Percentiles rank a stretch among this genome's conserved stretches.
Conservation (phyloP, 768 basidiomycete species). For the Tremella mesenterica region DNA sequence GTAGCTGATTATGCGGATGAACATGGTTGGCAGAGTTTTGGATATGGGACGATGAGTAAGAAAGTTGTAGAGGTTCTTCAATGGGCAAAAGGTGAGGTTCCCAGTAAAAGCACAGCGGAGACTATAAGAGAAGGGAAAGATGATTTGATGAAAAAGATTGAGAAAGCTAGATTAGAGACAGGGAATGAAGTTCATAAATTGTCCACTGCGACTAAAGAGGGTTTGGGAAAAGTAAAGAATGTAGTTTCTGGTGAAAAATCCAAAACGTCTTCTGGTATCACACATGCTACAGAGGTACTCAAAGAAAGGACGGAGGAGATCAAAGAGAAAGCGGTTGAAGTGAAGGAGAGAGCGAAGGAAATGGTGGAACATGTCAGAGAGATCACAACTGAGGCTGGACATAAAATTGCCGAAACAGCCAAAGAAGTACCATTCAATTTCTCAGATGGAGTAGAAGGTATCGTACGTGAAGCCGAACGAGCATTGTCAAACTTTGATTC, state of each 20-base stretch:
- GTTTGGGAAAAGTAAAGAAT: constrained; percentile 12
- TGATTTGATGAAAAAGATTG: constrained; percentile 13
- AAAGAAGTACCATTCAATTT: constrained; percentile 42
- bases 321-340: constrained; percentile 24
- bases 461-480: constrained; percentile 64
- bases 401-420: constrained; percentile 21
- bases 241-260: constrained; percentile 9
- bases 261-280: constrained; percentile 5
- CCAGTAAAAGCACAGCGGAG: neutral
- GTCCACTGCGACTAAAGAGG: constrained; percentile 11
- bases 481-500: constrained; percentile 49
- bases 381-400: constrained; percentile 49
- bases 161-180: constrained; percentile 8
- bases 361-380: neutral
- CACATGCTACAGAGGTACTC: constrained; percentile 15
- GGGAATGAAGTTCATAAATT: constrained; percentile 9
- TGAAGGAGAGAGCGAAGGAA: constrained; percentile 6
- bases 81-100: constrained; percentile 10
- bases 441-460: constrained; percentile 58
- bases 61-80: constrained; percentile 20
- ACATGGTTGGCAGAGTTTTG: constrained; percentile 68
- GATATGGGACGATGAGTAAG: constrained; percentile 47
- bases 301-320: constrained; percentile 48
- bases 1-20: constrained; percentile 75
- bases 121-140: constrained; percentile 3